phyloP scores from a whole-genome alignment of 1,284 basidiomycete genomes.

The Thelephora terrestris region DNA sequence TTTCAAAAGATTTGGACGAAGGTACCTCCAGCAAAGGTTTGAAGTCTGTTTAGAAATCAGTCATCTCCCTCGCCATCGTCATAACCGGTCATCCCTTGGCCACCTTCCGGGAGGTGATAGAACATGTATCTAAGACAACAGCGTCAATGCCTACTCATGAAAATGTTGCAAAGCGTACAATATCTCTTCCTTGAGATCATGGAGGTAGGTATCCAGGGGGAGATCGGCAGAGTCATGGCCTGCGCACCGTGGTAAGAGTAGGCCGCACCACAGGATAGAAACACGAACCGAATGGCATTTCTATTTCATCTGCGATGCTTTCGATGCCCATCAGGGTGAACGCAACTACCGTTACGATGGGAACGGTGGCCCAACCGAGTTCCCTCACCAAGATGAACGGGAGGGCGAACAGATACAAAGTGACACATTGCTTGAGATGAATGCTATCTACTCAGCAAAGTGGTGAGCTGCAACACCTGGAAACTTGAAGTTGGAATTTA shows the following conservation, averaged over 20 bases:
- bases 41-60: constrained; percentile 25
- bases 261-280: constrained; percentile 1
- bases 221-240: constrained; percentile 56
- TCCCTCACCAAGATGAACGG: constrained; percentile 77
- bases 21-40: not conserved
- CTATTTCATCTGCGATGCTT: constrained; percentile 86
- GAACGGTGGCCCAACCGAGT: constrained; percentile 71
- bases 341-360: constrained; percentile 74
- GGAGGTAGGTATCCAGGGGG: constrained; percentile 72
- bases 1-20: too few species aligned
- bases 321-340: constrained; percentile 92
- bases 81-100: constrained; percentile 49
- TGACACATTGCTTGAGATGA: constrained; percentile 52
- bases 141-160: not conserved
- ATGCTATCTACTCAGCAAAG: constrained; percentile 3
- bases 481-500: constrained; percentile 22
- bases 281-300: constrained; percentile 75
- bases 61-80: constrained; percentile 74
- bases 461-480: not conserved
- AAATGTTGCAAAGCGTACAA: constrained; percentile 37
- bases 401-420: constrained; percentile 77
- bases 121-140: constrained; percentile 54
- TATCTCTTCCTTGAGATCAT: constrained; percentile 77
- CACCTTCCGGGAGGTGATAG: constrained; percentile 69
- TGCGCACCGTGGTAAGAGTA: constrained; percentile 16